These are phyloP conservation scores for Tubosaeta sp. DNA, from an alignment of 768 basidiomycete genomes.

Conservation along the genomic window DNA sequence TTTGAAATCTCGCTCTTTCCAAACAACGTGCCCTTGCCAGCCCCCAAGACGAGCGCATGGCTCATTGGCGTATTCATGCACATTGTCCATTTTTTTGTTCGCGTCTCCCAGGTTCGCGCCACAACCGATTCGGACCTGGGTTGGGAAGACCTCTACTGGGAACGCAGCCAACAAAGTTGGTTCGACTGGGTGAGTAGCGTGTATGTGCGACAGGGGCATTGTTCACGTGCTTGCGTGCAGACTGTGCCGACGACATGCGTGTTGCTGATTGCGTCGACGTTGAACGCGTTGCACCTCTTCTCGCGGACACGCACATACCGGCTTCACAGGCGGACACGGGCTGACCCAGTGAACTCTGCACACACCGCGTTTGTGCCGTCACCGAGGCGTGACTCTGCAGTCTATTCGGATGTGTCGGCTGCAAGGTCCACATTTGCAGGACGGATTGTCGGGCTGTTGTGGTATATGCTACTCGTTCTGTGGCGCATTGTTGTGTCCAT, in stretches of 20 bases:
- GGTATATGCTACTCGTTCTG: slow-evolving; percentile 32
- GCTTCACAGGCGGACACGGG: slow-evolving; percentile 48
- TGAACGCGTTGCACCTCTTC: slow-evolving; percentile 65
- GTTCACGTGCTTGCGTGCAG: slow-evolving; percentile 34
- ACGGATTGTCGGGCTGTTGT: slow-evolving; percentile 33
- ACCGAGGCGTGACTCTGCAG: slow-evolving; percentile 18
- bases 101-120: slow-evolving; percentile 52
- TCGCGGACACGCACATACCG: slow-evolving; percentile 67
- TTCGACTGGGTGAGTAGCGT: slow-evolving; percentile 67
- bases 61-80: slow-evolving; percentile 64
- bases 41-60: slow-evolving; percentile 60
- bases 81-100: slow-evolving; percentile 60
- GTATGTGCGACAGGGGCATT: slow-evolving; percentile 6
- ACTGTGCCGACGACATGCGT: slow-evolving; percentile 60
- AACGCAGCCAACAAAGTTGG: slow-evolving; percentile 61
- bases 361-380: slow-evolving; percentile 64
- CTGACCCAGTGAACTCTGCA: slow-evolving; percentile 65
- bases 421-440: slow-evolving; percentile 41
- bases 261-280: slow-evolving; percentile 48
- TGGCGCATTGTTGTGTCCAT: slow-evolving; percentile 54
- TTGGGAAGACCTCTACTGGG: slow-evolving; percentile 77
- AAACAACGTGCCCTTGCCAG: slow-evolving; percentile 72
- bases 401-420: slow-evolving; percentile 32
- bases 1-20: slow-evolving; percentile 82
- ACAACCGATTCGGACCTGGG: slow-evolving; percentile 65